These are phyloP conservation scores for Paraleonurus japonicus DNA, from an alignment of 257 asterid species.

Conservation along the genomic window DNA sequence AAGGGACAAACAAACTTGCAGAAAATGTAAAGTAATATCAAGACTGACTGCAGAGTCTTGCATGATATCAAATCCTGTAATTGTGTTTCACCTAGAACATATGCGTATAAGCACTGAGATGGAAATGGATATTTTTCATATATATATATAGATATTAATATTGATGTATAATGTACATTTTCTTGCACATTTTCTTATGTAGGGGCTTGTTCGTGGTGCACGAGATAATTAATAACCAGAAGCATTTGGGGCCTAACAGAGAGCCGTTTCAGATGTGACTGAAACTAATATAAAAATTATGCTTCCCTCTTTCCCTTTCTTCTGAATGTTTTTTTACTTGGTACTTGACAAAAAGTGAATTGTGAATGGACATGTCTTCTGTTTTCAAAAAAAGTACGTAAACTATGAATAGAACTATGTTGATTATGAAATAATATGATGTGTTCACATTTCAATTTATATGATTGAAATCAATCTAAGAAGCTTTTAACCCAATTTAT, in stretches of 20 bases:
- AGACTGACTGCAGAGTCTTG: not conserved
- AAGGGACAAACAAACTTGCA: not conserved
- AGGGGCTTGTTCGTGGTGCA: too few species aligned
- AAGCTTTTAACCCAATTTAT: not conserved
- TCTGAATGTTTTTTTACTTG: not conserved
- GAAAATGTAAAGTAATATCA: slow-evolving; percentile 4
- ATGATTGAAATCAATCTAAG: not conserved
- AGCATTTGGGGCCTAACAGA: not conserved
- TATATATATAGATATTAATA: not conserved
- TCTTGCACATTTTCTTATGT: too few species aligned
- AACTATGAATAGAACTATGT: not conserved
- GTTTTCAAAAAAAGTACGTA: not conserved
- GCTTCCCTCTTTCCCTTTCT: not conserved
- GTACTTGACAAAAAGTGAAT: not conserved
- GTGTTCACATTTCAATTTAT: not conserved
- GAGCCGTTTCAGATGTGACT: not conserved
- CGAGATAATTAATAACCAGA: too few species aligned
- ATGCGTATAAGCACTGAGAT: not conserved
- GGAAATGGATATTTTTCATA: not conserved
- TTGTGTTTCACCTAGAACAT: not conserved
- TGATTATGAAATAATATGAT: not conserved
- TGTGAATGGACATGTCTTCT: not conserved
- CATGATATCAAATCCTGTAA: slow-evolving; percentile 7
- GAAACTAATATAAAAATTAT: not conserved
- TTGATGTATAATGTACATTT: not conserved